Evolutionary conservation across 1,284 basidiomycete genomes (phyloP).

Genomic region (Pseudomicrostroma phylloplanum): DNA sequence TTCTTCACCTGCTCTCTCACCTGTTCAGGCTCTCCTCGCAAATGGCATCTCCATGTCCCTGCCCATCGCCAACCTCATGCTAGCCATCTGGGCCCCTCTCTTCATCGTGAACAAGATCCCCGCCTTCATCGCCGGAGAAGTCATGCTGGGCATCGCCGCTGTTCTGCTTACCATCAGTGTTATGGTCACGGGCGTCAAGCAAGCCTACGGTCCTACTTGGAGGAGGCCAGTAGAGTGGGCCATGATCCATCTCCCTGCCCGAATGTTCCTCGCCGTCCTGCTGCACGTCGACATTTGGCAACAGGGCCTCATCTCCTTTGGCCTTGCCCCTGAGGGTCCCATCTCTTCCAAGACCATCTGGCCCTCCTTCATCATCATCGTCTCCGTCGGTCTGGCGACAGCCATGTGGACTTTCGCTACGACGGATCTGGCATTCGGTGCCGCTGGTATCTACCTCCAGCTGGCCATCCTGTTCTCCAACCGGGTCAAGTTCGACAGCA

Average conservation of each 20-base stretch:
- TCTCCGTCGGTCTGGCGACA: slow-evolving; percentile 26
- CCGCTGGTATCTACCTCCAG: slow-evolving; percentile 33
- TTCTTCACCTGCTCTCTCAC: neutral
- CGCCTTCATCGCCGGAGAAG: slow-evolving; percentile 32
- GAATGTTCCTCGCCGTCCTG: slow-evolving; percentile 54
- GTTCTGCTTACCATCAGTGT: slow-evolving; percentile 19
- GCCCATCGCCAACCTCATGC: slow-evolving; percentile 71
- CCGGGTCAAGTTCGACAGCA: neutral
- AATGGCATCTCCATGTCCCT: slow-evolving; percentile 70
- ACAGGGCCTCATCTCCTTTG: slow-evolving; percentile 24
- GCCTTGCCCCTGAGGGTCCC: slow-evolving; percentile 4
- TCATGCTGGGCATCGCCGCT: slow-evolving; percentile 26
- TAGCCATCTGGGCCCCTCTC: slow-evolving; percentile 74
- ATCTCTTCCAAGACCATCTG: slow-evolving; percentile 25
- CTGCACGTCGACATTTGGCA: slow-evolving; percentile 55
- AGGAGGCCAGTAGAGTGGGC: slow-evolving; percentile 54
- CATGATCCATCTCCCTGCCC: slow-evolving; percentile 56
- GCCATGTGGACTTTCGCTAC: slow-evolving; percentile 43
- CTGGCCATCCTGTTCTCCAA: slow-evolving; percentile 25
- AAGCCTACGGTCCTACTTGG: slow-evolving; percentile 46
- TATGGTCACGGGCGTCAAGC: slow-evolving; percentile 32
- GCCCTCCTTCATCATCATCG: slow-evolving; percentile 33
- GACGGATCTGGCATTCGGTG: slow-evolving; percentile 35
- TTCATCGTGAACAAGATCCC: slow-evolving; percentile 58
- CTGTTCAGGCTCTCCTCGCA: slow-evolving; percentile 20